These are phyloP conservation scores for Eucalyptus viminalis DNA, from an alignment of 345 rosid genomes.

Conservation along the genomic window DNA sequence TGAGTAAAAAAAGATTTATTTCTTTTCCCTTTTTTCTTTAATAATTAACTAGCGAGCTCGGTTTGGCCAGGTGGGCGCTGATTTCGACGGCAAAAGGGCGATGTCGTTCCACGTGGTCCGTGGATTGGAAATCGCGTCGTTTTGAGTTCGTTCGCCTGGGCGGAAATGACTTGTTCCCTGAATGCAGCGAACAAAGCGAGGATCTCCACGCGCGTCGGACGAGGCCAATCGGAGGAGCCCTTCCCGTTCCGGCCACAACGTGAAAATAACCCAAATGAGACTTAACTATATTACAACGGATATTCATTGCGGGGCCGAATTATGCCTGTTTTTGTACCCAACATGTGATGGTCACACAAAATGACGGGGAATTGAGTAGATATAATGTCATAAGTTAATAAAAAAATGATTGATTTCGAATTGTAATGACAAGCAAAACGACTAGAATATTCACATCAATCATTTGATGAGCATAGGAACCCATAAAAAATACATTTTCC, in stretches of 20 bases:
- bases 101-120: neutral
- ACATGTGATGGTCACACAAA: neutral
- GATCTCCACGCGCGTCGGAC: neutral
- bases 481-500: neutral
- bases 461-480: neutral
- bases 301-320: neutral
- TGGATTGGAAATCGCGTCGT: neutral
- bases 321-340: neutral
- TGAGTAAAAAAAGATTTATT: neutral
- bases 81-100: neutral
- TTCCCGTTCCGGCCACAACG: neutral
- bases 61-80: neutral
- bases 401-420: neutral
- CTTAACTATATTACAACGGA: neutral
- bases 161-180: neutral
- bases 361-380: neutral
- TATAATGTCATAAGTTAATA: neutral
- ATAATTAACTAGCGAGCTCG: neutral
- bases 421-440: neutral
- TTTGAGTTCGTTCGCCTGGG: neutral
- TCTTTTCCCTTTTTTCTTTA: neutral
- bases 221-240: neutral
- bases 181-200: neutral
- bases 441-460: neutral
- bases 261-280: neutral